Evolutionary conservation across 2,329 filamentous ascomycete species (phyloP), one percentile per base, ranked within the genome.

Genomic region (Trichoderma breve): DNA sequence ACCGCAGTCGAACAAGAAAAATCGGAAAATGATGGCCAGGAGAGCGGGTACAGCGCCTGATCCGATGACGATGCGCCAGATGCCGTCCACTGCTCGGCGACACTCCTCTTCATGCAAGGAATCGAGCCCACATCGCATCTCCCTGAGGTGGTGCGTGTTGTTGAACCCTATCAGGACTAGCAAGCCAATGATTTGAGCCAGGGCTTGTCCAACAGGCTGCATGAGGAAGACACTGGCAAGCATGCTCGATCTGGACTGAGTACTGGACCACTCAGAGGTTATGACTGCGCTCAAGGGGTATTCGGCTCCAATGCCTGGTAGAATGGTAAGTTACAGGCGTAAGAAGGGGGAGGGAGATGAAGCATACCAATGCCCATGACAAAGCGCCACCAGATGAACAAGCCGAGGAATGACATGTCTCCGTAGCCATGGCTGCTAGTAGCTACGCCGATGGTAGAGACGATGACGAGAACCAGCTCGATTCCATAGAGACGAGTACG

Each of bases 281-380:
- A 93, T 92, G 9, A 92, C 87, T 0, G 90, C 90, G 58, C 85
- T 88, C 3, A 92, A 81, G 1, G 91, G 90, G 77, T 92, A 92
- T 79, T 92, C 90, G 18, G 88, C 90, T n/a, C 89, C 89, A 39
- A 91, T 89, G 0, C 88, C 89, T 86, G 34, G 32, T n/a, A 14
- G 15, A 24, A 21, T 53, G 34, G 53, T 47, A 21, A 71, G 70
- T 26, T 3, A n/a, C n/a, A 5, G 70, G 12, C 15, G 8, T 7
- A 65, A 64, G 26, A 34, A 26, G 64, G 72, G 55, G 43, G 61
- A 12, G 36, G 39, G 7, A 4, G 51, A 4, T 1, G 36, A 28
- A 65, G 28, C 58, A 77, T 72, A 86, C 85, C 85, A 32, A 87
- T 81, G 26, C 85, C 85, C 85, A 87, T 87, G 24, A 87, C 85